Evolutionary conservation across 306 rosid genomes (phyloP), one percentile per base, ranked within the genome.

Genomic region (Acacia acuminata): DNA sequence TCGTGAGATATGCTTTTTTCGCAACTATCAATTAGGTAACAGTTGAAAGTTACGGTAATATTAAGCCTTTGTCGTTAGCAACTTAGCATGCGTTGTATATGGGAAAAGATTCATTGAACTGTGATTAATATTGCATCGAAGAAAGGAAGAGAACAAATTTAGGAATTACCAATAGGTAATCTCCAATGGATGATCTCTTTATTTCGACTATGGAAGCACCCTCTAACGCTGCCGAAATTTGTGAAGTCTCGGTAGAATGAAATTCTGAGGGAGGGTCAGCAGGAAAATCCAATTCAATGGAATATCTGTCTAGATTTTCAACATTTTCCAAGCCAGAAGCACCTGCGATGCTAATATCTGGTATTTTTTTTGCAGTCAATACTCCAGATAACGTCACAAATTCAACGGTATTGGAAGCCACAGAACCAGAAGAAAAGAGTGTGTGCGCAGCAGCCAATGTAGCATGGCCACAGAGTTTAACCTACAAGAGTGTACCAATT

Each of bases 401-500:
- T 80, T 92, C 94, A 53, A 93, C 68, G 19, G 85, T 12, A 69
- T 82, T 24, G 42, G 83, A 76, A 34, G 87, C 82, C 60, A 84
- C 88, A 45, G 85, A 78, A 74, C 91, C 90, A 73, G 87, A 81
- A 53, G 89, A 73, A 74, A 90, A 89, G 43, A 95, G 81, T 5
- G 73, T 51, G 76, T 93, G 90, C 8, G 98, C 84, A 67, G 97
- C 90, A 1, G 98, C 98, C 77, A 92, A 36, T 82, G 98, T 95
- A 58, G 93, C 98, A 84, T 92, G 97, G 45, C 97, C 98, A 78
- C 99, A 95, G 74, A 95, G 92, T 27, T 88, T 24, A 85, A 94
- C 93, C 97, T 92, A 90, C 67, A 76, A 38, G 78, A 85, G 61
- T 19, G 56, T 32, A 48, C 53, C 7, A 2, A 53, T 56, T 45